Base-by-base conservation (phyloP, 2,329 filamentous ascomycete species). In the Microsporum audouinii region DNA sequence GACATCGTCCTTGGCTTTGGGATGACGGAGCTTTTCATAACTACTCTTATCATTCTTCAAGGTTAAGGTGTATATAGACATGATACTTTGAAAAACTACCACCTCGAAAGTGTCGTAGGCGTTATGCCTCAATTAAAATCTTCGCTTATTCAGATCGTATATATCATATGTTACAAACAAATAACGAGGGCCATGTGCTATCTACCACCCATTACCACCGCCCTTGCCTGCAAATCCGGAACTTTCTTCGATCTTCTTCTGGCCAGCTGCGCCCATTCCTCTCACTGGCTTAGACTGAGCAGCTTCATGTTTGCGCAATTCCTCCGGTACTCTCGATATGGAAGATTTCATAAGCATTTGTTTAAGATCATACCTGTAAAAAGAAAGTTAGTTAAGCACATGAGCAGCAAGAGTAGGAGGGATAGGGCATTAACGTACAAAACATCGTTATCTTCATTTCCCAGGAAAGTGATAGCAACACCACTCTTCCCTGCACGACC, bases 401-500 rank as follows among this genome's bases (percentile, higher is more conserved):
- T 10, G 4, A 43, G 5, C 7, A 43, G 2, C 14, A 41, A 38
- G 23, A 17, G 12, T 51, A 43, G 7, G 4, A 33, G 23, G 58
- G 23, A 55, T 29, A 60, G 10, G 41, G 36, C 56, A 14, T 49
- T 34, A 62, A 75, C 76, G 68, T 80, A 96, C 81, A 97, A 79
- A 29, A 92, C 87, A 72, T 96, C 94, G 0, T 82, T 72, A 76
- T 99, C 94, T 76, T 97, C 94, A 67, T 84, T 87, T 62, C 91
- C 92, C 70, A 97, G 75, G 79, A 99, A 99, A 0, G 94, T 99
- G 65, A 99, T 94, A 1, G 94, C 89, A 58, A 96, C 86, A 86
- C 94, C 94, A 67, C 84, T 91, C 83, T 97, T 97, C 64, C 94
- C 94, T 1, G 94, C 94, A 85, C 94, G 88, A 80, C 94, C 94